These are phyloP conservation scores for Pouteria glomerata DNA, from an alignment of 148 eudicot species.

Conservation along the genomic window DNA sequence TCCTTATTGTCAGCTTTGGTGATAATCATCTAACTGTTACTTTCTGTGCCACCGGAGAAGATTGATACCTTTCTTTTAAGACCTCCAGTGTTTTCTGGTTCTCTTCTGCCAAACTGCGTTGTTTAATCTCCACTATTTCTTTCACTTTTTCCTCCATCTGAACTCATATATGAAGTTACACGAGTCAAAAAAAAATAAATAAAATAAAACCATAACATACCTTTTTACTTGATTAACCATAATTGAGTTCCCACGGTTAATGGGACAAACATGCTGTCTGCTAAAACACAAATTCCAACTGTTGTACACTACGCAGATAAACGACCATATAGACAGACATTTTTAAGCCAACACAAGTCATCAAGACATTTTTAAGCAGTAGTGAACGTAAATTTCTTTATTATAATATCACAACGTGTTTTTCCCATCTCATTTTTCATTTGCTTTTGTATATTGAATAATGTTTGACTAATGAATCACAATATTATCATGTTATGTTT, in stretches of 20 bases:
- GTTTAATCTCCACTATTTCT: conserved; percentile 96
- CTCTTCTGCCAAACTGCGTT: conserved; percentile 98
- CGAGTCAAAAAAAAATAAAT: background rate
- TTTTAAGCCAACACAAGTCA: background rate
- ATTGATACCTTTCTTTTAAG: conserved; percentile 77
- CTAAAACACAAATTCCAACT: background rate
- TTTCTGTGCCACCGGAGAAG: conserved; percentile 2
- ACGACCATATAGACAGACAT: too few species aligned
- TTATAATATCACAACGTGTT: too few species aligned
- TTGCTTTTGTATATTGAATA: too few species aligned
- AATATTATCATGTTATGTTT: too few species aligned
- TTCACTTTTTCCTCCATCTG: conserved; percentile 99
- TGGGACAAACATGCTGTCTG: background rate
- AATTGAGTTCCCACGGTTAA: background rate
- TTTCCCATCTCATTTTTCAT: too few species aligned
- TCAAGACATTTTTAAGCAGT: too few species aligned
- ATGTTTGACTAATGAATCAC: too few species aligned
- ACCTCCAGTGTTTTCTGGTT: conserved; percentile 91
- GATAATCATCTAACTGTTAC: background rate
- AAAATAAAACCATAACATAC: background rate
- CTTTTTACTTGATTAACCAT: background rate
- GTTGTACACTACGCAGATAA: background rate
- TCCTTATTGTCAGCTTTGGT: background rate
- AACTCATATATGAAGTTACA: conserved; percentile 6
- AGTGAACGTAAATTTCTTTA: too few species aligned